Conservation (phyloP, 2,329 filamentous ascomycete genomes). For the Colletotrichum karsti region DNA sequence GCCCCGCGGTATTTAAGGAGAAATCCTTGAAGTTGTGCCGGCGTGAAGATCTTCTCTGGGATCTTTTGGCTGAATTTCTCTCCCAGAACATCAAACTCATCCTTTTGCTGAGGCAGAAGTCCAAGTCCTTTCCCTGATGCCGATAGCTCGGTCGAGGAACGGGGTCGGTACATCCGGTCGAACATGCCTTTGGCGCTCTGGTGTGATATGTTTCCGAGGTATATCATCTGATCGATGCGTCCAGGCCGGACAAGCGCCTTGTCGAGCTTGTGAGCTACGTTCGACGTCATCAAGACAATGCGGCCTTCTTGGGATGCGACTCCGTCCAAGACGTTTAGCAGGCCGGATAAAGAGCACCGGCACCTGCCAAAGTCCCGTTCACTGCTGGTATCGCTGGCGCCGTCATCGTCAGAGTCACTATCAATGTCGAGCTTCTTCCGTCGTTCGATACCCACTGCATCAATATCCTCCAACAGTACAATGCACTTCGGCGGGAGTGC, state of each 20-base stretch:
- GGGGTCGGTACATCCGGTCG: constrained; percentile 21
- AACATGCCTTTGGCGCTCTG: constrained; percentile 24
- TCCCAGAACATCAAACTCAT: background rate
- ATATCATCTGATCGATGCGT: constrained; percentile 75
- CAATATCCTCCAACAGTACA: constrained; percentile 38
- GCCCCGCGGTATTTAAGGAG: constrained; percentile 12
- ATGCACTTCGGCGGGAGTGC: constrained; percentile 32
- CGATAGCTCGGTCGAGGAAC: background rate
- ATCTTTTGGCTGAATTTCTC: constrained; percentile 8
- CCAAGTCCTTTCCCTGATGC: background rate
- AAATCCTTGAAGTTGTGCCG: constrained; percentile 22
- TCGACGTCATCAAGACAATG: constrained; percentile 77
- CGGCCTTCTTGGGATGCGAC: constrained; percentile 73
- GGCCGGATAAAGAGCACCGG: constrained; percentile 61
- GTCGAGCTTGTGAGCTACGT: constrained; percentile 69
- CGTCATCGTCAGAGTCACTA: constrained; percentile 36
- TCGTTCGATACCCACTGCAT: constrained; percentile 31
- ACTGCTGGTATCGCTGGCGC: constrained; percentile 20
- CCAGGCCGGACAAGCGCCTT: constrained; percentile 70
- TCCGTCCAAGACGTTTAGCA: constrained; percentile 75
- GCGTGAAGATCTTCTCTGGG: constrained; percentile 13
- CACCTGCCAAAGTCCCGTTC: constrained; percentile 4
- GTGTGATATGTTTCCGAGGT: constrained; percentile 65
- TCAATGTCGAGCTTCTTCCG: constrained; percentile 28
- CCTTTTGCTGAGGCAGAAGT: no score